Conservation (phyloP, 768 basidiomycete genomes). For the Pholiota molesta region DNA sequence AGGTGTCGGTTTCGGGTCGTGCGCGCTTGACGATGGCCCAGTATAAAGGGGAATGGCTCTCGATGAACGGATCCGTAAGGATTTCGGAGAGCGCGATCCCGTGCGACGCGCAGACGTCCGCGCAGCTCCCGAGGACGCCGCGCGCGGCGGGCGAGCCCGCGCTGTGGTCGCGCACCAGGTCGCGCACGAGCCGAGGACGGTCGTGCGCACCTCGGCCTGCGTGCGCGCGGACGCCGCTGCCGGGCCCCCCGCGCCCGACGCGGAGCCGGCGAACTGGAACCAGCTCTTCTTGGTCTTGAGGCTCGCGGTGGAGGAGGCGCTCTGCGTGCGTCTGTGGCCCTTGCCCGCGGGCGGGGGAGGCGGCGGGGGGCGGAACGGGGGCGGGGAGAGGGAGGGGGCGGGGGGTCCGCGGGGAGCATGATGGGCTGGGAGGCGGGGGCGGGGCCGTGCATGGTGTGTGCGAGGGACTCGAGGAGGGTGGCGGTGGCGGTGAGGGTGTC, state of each 20-base stretch:
- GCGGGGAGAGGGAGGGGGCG: background rate
- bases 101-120: constrained; percentile 58
- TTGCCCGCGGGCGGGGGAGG: background rate
- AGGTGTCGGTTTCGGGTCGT: constrained; percentile 15
- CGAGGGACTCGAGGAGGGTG: background rate
- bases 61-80: constrained; percentile 70
- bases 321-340: constrained; percentile 17
- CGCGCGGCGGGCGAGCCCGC: constrained; percentile 28
- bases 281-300: constrained; percentile 32
- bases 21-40: constrained; percentile 71
- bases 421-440: background rate
- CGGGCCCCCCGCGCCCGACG: background rate
- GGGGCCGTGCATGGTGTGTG: background rate
- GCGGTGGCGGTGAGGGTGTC: background rate
- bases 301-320: constrained; percentile 21
- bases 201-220: constrained; percentile 50
- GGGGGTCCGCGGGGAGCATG: background rate
- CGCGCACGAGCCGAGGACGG: constrained; percentile 56
- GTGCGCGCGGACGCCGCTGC: constrained; percentile 28
- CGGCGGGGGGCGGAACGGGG: background rate
- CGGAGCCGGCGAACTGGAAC: constrained; percentile 32
- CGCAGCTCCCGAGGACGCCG: constrained; percentile 64
- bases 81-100: constrained; percentile 53
- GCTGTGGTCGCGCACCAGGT: constrained; percentile 48
- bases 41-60: constrained; percentile 68